These are phyloP conservation scores for Sungouiella thailandica DNA, from an alignment of 805 yeast species.

Conservation along the genomic window DNA sequence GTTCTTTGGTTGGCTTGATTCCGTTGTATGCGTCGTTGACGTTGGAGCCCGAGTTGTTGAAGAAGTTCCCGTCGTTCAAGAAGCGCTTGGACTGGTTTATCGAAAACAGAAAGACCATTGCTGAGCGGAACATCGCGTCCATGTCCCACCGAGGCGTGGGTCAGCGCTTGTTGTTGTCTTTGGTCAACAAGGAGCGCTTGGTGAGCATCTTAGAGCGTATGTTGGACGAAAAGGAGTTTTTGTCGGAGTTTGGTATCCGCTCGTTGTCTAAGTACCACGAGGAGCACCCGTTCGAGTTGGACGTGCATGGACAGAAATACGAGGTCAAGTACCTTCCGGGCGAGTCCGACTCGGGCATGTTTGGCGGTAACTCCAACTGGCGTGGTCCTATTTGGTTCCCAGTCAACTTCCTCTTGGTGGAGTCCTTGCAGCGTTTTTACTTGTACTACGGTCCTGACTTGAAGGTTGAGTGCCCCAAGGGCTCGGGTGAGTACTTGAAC, in stretches of 20 bases:
- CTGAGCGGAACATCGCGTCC: slow-evolving; percentile 80
- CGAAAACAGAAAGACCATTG: slow-evolving; percentile 60
- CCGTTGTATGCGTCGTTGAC: slow-evolving; percentile 89
- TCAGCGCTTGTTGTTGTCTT: slow-evolving; percentile 70
- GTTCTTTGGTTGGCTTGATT: slow-evolving; percentile 87
- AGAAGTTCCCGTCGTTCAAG: slow-evolving; percentile 75
- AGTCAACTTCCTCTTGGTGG: slow-evolving; percentile 78
- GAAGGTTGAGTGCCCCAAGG: slow-evolving; percentile 83
- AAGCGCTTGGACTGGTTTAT: slow-evolving; percentile 82
- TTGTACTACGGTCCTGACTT: slow-evolving; percentile 82
- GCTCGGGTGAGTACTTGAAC: slow-evolving; percentile 70
- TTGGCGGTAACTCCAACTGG: slow-evolving; percentile 97
- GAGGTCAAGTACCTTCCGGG: slow-evolving; percentile 76
- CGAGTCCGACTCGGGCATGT: slow-evolving; percentile 87
- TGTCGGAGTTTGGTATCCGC: slow-evolving; percentile 81
- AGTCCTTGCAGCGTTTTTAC: slow-evolving; percentile 80
- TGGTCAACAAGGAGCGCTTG: slow-evolving; percentile 77
- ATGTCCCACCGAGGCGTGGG: slow-evolving; percentile 79
- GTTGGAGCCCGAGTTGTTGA: slow-evolving; percentile 75
- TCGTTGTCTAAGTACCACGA: slow-evolving; percentile 85
- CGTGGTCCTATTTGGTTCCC: slow-evolving; percentile 98
- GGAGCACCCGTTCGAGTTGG: slow-evolving; percentile 78
- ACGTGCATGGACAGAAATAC: slow-evolving; percentile 70
- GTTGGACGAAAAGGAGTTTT: slow-evolving; percentile 83
- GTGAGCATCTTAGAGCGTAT: slow-evolving; percentile 68